Percentiles rank a stretch among this genome's conserved stretches.
These are phyloP conservation scores for Brettanomyces nanus DNA, from an alignment of 805 yeast species.

Conservation along the genomic window DNA sequence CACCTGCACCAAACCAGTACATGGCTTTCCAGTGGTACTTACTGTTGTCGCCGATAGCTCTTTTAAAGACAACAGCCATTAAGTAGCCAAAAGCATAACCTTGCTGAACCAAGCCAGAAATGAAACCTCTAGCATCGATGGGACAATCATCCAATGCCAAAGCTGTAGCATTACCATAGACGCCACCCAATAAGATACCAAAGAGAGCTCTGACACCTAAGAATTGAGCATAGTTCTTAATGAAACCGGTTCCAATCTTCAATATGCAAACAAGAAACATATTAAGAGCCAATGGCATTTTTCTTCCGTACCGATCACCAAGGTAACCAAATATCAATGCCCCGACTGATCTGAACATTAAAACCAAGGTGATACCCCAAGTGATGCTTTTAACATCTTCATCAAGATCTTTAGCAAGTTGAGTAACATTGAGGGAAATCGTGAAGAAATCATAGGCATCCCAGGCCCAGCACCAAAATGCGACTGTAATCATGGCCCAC, in stretches of 20 bases:
- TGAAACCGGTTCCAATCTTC: conserved; percentile 60
- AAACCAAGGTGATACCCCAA: conserved; percentile 61
- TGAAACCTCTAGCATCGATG: conserved; percentile 43
- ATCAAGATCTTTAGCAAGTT: conserved; percentile 38
- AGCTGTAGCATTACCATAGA: conserved; percentile 47
- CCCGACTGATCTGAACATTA: conserved; percentile 63
- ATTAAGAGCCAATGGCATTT: conserved; percentile 46
- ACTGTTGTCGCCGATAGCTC: conserved; percentile 52
- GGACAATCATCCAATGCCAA: conserved; percentile 50
- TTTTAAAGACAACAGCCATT: conserved; percentile 53
- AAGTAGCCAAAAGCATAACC: conserved; percentile 72
- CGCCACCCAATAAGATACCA: conserved; percentile 53
- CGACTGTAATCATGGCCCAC: conserved; percentile 49
- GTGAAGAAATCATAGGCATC: conserved; percentile 60
- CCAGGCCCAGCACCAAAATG: conserved; percentile 55
- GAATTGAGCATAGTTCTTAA: conserved; percentile 46
- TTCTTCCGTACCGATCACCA: conserved; percentile 56
- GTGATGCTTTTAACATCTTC: conserved; percentile 42
- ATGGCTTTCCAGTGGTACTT: conserved; percentile 53
- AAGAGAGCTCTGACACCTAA: conserved; percentile 56
- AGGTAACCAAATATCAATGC: conserved; percentile 52
- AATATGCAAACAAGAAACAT: conserved; percentile 38
- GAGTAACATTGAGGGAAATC: conserved; percentile 42
- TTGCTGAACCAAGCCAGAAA: conserved; percentile 67
- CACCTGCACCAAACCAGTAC: conserved; percentile 65